A percentile compares a stretch with the other conserved stretches of the same genome.
phyloP scores from a whole-genome alignment of 1,284 basidiomycete species.

The Lentinus polychrous region DNA sequence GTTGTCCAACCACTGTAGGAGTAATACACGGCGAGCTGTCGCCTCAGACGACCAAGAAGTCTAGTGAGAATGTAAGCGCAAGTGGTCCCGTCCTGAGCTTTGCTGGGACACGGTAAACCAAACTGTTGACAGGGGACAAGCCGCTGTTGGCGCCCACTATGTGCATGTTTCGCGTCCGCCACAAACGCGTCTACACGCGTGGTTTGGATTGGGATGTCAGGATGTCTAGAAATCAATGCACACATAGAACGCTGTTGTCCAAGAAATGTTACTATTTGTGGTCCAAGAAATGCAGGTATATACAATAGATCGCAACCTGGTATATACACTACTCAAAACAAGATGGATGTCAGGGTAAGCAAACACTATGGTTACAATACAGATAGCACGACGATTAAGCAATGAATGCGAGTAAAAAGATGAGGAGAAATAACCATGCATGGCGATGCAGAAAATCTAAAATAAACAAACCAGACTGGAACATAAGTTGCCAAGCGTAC shows the following conservation, averaged over 20 bases:
- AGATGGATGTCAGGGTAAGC: too few species aligned
- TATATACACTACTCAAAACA: not conserved
- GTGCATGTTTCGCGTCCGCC: not conserved
- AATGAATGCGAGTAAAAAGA: not conserved
- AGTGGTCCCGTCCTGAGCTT: not conserved
- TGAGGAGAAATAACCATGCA: not conserved
- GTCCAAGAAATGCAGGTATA: not conserved
- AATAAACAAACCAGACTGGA: not conserved
- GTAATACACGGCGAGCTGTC: not conserved
- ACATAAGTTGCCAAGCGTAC: not conserved
- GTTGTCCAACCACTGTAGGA: not conserved
- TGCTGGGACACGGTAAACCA: not conserved
- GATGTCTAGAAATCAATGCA: too few species aligned
- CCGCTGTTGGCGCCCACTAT: not conserved
- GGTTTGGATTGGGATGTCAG: too few species aligned
- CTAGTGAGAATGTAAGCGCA: not conserved
- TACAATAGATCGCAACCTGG: not conserved
- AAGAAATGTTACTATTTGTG: not conserved
- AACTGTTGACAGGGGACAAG: not conserved
- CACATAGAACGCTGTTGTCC: too few species aligned
- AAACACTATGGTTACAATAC: too few species aligned
- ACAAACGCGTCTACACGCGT: too few species aligned
- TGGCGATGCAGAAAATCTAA: not conserved
- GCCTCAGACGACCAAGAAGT: not conserved
- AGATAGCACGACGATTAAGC: too few species aligned